Percentiles rank a stretch among this genome's conserved stretches.
These are phyloP conservation scores for Phoma sp. DNA, from an alignment of 2,329 filamentous ascomycete species.

Conservation along the genomic window DNA sequence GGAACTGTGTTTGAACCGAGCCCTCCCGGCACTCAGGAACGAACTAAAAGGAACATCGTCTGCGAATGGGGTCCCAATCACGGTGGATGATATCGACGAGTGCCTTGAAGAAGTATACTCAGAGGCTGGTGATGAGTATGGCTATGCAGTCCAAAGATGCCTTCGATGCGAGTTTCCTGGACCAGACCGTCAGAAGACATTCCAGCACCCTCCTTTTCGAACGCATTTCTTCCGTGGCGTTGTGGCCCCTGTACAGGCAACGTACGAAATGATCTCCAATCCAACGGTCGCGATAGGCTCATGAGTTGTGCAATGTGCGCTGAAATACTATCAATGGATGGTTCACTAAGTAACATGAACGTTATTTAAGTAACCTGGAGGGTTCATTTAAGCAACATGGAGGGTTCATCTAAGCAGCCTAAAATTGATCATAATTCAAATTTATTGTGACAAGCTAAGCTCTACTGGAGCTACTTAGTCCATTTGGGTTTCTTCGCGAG, in stretches of 20 bases:
- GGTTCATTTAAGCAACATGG: neutral
- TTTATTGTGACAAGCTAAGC: too few species aligned
- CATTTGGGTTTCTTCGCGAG: too few species aligned
- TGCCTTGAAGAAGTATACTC: neutral
- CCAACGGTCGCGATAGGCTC: neutral
- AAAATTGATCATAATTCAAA: too few species aligned
- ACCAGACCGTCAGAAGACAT: neutral
- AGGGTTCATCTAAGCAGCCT: too few species aligned
- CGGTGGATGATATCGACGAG: neutral
- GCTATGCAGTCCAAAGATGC: neutral
- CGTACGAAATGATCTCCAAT: neutral
- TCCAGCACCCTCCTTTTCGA: neutral
- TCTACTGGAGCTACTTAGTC: too few species aligned
- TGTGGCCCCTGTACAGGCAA: neutral
- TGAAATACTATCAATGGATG: too few species aligned
- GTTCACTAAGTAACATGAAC: too few species aligned
- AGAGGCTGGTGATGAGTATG: neutral
- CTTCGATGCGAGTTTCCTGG: neutral
- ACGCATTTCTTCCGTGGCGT: neutral
- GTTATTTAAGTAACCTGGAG: too few species aligned
- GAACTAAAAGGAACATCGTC: neutral
- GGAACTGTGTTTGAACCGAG: neutral
- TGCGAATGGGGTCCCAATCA: too few species aligned
- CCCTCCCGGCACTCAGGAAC: neutral
- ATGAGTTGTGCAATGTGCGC: neutral